Evolutionary conservation across 2,329 filamentous ascomycete species (phyloP).

Genomic region (Penicillium expansum): DNA sequence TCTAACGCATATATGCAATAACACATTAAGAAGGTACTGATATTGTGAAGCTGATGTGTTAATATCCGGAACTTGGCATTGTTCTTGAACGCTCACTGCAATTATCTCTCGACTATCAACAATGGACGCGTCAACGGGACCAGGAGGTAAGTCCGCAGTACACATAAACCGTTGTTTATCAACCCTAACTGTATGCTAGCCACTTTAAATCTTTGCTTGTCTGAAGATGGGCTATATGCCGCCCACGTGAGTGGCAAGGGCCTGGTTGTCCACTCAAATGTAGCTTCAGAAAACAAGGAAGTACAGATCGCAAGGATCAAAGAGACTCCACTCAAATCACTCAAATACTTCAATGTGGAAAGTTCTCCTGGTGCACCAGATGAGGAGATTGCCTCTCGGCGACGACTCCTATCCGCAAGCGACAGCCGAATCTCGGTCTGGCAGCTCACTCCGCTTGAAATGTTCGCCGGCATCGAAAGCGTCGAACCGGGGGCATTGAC

Average conservation of each 20-base stretch:
- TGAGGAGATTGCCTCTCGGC: slow-evolving; percentile 19
- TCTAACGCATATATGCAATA: background rate
- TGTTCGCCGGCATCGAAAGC: slow-evolving; percentile 42
- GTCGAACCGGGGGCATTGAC: slow-evolving; percentile 37
- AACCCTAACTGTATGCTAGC: slow-evolving; percentile 7
- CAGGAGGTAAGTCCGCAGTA: slow-evolving; percentile 23
- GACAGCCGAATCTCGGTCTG: slow-evolving; percentile 37
- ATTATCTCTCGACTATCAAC: slow-evolving; percentile 9
- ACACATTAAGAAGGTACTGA: background rate
- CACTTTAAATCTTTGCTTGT: slow-evolving; percentile 24
- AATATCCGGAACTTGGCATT: background rate
- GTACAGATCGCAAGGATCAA: slow-evolving; percentile 33
- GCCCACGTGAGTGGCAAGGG: slow-evolving; percentile 33
- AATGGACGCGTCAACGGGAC: slow-evolving; percentile 30
- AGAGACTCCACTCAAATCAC: slow-evolving; percentile 30
- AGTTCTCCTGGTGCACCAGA: background rate
- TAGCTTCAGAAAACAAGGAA: slow-evolving; percentile 31
- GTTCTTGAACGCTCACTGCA: background rate
- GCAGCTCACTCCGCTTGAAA: slow-evolving; percentile 37
- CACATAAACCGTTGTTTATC: background rate
- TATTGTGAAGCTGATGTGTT: background rate
- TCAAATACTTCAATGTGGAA: slow-evolving; percentile 29
- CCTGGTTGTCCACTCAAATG: slow-evolving; percentile 33
- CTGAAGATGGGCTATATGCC: slow-evolving; percentile 32
- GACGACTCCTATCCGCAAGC: slow-evolving; percentile 36